Conservation (phyloP, 257 asterid species). For the Leptodermis oblonga region DNA sequence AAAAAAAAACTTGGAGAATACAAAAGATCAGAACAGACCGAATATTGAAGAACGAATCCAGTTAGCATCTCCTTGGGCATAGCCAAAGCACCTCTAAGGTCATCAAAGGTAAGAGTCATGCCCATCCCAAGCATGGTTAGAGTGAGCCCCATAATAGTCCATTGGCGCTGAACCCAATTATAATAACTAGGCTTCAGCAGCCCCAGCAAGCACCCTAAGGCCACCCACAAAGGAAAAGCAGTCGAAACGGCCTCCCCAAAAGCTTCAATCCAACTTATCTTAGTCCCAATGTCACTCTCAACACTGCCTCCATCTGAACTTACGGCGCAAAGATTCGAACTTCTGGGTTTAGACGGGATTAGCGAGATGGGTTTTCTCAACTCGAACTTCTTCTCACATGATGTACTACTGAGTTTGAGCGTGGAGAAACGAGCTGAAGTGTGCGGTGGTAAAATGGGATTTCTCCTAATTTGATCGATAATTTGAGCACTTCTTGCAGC, state of each 20-base stretch:
- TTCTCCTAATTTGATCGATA: neutral
- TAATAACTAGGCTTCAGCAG: constrained; percentile 54
- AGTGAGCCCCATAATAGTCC: constrained; percentile 81
- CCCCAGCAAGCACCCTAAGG: constrained; percentile 77
- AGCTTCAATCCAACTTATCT: constrained; percentile 47
- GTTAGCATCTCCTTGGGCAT: constrained; percentile 77
- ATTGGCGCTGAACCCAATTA: constrained; percentile 75
- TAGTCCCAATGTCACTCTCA: neutral
- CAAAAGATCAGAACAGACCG: constrained; percentile 36
- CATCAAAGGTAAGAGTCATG: constrained; percentile 84
- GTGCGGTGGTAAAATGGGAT: constrained; percentile 12
- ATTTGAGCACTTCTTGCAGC: neutral
- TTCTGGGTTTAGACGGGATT: constrained; percentile 22
- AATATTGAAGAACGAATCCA: constrained; percentile 71
- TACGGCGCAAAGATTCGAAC: constrained; percentile 26
- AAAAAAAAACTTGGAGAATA: neutral
- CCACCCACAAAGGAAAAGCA: constrained; percentile 86
- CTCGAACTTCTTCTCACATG: constrained; percentile 3
- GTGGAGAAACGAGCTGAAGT: constrained; percentile 12
- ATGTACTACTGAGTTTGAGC: neutral
- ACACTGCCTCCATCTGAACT: constrained; percentile 20
- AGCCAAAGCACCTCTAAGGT: constrained; percentile 74
- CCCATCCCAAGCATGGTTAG: constrained; percentile 97
- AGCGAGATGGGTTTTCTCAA: constrained; percentile 18
- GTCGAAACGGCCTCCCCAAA: constrained; percentile 61